Evolutionary conservation across 1,139 yeast genomes (phyloP), one percentile per base, ranked within the genome.

Genomic region (Suhomyces chickasaworum): DNA sequence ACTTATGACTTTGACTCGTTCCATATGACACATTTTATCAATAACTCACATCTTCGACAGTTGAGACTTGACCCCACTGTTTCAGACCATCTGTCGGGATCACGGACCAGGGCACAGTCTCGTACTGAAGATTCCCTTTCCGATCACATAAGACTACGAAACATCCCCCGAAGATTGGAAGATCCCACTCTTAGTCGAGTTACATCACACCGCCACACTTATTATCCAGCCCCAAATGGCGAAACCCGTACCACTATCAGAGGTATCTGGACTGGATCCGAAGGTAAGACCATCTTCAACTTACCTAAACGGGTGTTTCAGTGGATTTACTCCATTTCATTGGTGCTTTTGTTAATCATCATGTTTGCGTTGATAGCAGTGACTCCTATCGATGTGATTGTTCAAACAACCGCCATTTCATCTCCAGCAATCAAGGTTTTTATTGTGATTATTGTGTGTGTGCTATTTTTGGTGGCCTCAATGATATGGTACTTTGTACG

Each of bases 361-460:
- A 50, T 57, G 29, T 40, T 56, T 17, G 86, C 81, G 2, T 77
- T 87, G 48, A 69, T 84, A 9, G 71, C 84, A 3, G 87, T 84
- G 7, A 77, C 90, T 0, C 90, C 90, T 1, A 75, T 86, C n/a
- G 95, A 88, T 64, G 83, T 86, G 40, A 77, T 86, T 50, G 80
- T 80, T 1, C 91, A 85, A 63, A 83, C 91, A 2, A 63, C 77
- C 1, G 70, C 77, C 36, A 66, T 81, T 1, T 68, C 78, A 17
- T 80, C 80, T 47, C 80, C 80, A 52, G 83, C 77, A 9, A 67
- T 88, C 64, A 86, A 88, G 60, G 78, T 86, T 15, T 83, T 87
- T 53, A 85, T 87, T 53, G 90, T 90, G 30, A 82, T 88, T 17
- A 80, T 83, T 41, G 89, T 86, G 8, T 78, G 89, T 57, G 89